Base-by-base conservation (phyloP, 257 asterid genomes). In the Nyctanthes arbortristis region DNA sequence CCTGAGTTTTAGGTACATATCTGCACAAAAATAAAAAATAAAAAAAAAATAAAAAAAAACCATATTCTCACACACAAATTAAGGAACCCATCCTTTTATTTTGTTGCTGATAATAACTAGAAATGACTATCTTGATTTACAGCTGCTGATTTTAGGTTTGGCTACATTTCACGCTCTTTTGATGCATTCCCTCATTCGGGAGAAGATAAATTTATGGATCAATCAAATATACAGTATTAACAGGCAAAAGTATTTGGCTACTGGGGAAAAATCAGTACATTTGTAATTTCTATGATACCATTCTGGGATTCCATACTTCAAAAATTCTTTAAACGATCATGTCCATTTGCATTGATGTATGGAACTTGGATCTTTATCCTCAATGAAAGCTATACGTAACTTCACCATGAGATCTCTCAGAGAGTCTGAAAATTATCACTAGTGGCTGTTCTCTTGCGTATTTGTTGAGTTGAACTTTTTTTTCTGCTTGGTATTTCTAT, bases 401-500 rank as follows among this genome's bases (percentile, higher is more conserved):
- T 6, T 52, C 24, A n/a, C 12, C 24, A n/a, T 16, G 59, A n/a
- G 24, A n/a, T 52, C 24, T 52, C 24, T 28, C 24, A 5, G 59
- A 13, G 59, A 52, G 24, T n/a, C n/a, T n/a, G n/a, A 52, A 52
- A 18, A n/a, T 52, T 10, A n/a, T 52, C 2, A 5, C 3, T 9
- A n/a, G 10, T 13, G 9, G 27, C 18, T 10, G n/a, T 5, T 32
- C 37, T 61, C 18, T 20, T 32, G 16, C 16, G 6, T 14, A 61
- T n/a, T 14, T 47, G 5, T n/a, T 29, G 33, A 30, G 3, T 29
- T 29, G 31, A 3, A 40, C 6, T n/a, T 52, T 18, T 35, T 59
- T 71, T 61, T 3, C 37, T 47, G n/a, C 39, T 35, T 52, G 60
- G 31, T 66, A 40, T 14, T 62, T 35, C 58, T 25, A 31, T 63